phyloP scores from a whole-genome alignment of 352 stramenopile genomes.

The Phytopythium mirpurense region DNA sequence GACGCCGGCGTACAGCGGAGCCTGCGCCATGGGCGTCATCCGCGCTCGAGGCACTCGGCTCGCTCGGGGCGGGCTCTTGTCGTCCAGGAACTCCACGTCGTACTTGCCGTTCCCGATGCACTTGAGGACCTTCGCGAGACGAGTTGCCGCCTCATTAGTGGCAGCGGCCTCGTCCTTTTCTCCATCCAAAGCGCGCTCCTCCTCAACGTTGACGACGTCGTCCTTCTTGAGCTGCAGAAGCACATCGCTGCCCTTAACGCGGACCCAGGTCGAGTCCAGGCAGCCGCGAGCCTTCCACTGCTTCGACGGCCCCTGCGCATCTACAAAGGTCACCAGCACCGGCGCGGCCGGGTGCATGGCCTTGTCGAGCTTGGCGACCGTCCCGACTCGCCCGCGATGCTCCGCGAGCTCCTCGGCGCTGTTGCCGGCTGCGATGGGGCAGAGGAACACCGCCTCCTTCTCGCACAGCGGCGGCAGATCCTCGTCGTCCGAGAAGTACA shows the following conservation, averaged over 20 bases:
- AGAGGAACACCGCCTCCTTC: slow-evolving; percentile 32
- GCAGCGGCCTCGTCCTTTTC: background rate
- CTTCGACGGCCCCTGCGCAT: slow-evolving; percentile 19
- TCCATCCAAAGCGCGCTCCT: background rate
- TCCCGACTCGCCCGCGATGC: slow-evolving; percentile 24
- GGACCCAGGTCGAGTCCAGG: slow-evolving; percentile 30
- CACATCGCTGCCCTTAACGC: slow-evolving; percentile 22
- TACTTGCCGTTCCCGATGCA: slow-evolving; percentile 7
- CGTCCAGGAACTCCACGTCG: background rate
- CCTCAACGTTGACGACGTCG: slow-evolving; percentile 37
- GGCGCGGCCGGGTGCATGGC: slow-evolving; percentile 13
- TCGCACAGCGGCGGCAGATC: slow-evolving; percentile 26
- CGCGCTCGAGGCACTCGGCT: background rate
- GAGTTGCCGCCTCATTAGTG: background rate
- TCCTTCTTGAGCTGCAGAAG: slow-evolving; percentile 30
- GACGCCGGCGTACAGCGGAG: background rate
- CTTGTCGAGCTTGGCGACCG: slow-evolving; percentile 22
- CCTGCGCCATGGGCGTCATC: background rate
- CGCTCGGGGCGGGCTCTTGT: background rate
- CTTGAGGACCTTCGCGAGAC: slow-evolving; percentile 6
- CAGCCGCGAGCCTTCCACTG: slow-evolving; percentile 26
- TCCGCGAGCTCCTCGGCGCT: slow-evolving; percentile 6
- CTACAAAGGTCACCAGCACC: slow-evolving; percentile 28
- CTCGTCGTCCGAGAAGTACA: slow-evolving; percentile 34
- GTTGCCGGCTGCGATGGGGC: slow-evolving; percentile 13